Evolutionary conservation across 371 early-diverging fungal genomes (phyloP).

Genomic region (Apophysomyces elegans): DNA sequence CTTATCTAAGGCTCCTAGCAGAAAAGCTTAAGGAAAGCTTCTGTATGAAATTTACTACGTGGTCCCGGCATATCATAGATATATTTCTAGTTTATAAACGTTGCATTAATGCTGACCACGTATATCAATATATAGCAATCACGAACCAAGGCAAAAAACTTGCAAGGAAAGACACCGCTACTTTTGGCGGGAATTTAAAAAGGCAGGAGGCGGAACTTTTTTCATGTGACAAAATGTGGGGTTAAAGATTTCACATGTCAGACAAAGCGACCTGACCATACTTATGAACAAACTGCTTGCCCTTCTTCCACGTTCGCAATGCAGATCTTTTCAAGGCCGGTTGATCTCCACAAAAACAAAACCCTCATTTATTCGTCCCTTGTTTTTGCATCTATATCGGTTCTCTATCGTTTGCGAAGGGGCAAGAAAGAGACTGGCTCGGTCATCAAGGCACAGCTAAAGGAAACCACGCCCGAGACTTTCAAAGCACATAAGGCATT

Average conservation of each 20-base stretch:
- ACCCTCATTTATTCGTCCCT: conserved; percentile 19
- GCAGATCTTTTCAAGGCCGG: conserved; percentile 5
- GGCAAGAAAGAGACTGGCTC: conserved; percentile 3
- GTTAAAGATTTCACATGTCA: conserved; percentile 10
- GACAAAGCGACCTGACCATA: not conserved
- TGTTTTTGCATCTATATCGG: conserved; percentile 18
- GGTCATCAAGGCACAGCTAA: conserved; percentile 15
- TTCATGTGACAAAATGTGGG: conserved; percentile 11
- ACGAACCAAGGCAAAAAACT: no score
- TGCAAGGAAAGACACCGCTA: no score
- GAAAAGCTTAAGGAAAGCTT: no score
- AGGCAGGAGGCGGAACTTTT: not conserved
- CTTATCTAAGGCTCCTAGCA: no score
- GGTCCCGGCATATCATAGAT: no score
- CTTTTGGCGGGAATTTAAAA: no score
- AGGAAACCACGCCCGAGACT: conserved; percentile 20
- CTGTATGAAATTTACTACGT: no score
- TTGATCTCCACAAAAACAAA: conserved; percentile 11
- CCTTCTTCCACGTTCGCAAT: not conserved
- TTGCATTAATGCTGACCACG: no score
- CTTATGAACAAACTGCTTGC: not conserved
- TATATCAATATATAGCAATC: no score
- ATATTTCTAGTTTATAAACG: no score
- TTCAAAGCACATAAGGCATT: conserved; percentile 26
- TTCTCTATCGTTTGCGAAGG: conserved; percentile 10